A percentile compares a stretch with the other conserved stretches of the same genome.
phyloP scores from a whole-genome alignment of 1,284 basidiomycete species.

The Exobasidium cylindrosporum region DNA sequence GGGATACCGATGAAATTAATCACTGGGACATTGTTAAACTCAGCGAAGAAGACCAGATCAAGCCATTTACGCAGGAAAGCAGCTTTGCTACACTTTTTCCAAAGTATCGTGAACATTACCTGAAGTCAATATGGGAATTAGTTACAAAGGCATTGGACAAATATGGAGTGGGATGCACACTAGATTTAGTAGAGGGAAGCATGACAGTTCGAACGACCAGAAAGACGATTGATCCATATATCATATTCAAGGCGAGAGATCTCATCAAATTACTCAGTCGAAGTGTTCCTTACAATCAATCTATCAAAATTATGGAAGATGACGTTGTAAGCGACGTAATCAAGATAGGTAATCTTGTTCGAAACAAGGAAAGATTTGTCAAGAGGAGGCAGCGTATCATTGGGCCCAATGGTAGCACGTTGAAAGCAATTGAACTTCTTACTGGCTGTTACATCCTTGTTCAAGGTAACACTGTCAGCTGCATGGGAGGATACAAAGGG shows the following conservation, averaged over 20 bases:
- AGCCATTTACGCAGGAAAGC: constrained; percentile 85
- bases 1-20: constrained; percentile 98
- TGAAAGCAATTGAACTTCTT: constrained; percentile 97
- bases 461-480: constrained; percentile 95
- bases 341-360: constrained; percentile 88
- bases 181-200: constrained; percentile 91
- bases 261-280: constrained; percentile 91
- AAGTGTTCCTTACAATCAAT: constrained; percentile 77
- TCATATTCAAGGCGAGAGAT: constrained; percentile 92
- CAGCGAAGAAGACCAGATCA: constrained; percentile 66
- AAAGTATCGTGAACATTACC: constrained; percentile 95
- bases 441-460: constrained; percentile 97
- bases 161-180: constrained; percentile 80
- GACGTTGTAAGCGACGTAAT: constrained; percentile 92
- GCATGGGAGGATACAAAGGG: constrained; percentile 93
- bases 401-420: constrained; percentile 89
- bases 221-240: constrained; percentile 94
- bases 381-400: constrained; percentile 94
- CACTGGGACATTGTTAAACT: constrained; percentile 94
- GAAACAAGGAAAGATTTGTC: constrained; percentile 96
- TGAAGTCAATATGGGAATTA: constrained; percentile 89
- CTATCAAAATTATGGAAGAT: constrained; percentile 87
- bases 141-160: constrained; percentile 82
- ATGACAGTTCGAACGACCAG: constrained; percentile 97
- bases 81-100: constrained; percentile 98